Evolutionary conservation across 1,284 basidiomycete species (phyloP).

Genomic region (Papiliotrema terrestris): DNA sequence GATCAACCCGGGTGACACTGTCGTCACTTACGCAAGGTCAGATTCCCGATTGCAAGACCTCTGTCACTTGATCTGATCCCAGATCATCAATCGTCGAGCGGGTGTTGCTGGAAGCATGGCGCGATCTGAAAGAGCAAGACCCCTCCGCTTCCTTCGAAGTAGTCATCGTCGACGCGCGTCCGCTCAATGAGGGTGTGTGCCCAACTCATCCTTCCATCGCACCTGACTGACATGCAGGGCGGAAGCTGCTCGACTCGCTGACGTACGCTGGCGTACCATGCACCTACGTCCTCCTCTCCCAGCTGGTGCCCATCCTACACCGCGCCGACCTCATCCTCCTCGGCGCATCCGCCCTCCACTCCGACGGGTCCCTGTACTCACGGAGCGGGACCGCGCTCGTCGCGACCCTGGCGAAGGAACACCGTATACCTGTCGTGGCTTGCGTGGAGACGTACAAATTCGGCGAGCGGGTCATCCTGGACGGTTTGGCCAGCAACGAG

Average conservation of each 20-base stretch:
- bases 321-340: constrained; percentile 76
- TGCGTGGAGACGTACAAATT: constrained; percentile 99
- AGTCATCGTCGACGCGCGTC: constrained; percentile 90
- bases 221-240: constrained; percentile 53
- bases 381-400: constrained; percentile 93
- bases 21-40: constrained; percentile 88
- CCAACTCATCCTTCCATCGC: neutral
- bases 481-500: constrained; percentile 95
- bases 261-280: constrained; percentile 73
- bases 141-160: constrained; percentile 78
- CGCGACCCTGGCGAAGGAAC: constrained; percentile 89
- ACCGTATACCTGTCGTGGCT: constrained; percentile 88
- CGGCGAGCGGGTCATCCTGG: constrained; percentile 85
- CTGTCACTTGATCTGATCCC: constrained; percentile 1
- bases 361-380: constrained; percentile 91
- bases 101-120: constrained; percentile 71
- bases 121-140: constrained; percentile 53
- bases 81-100: constrained; percentile 94
- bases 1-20: constrained; percentile 88
- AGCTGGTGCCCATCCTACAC: constrained; percentile 77
- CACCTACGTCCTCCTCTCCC: constrained; percentile 88
- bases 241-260: constrained; percentile 69
- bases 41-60: constrained; percentile 7
- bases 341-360: constrained; percentile 89
- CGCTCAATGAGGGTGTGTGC: constrained; percentile 76